Conservation (phyloP, 2,329 filamentous ascomycete genomes). For the Trichoderma polysporum region DNA sequence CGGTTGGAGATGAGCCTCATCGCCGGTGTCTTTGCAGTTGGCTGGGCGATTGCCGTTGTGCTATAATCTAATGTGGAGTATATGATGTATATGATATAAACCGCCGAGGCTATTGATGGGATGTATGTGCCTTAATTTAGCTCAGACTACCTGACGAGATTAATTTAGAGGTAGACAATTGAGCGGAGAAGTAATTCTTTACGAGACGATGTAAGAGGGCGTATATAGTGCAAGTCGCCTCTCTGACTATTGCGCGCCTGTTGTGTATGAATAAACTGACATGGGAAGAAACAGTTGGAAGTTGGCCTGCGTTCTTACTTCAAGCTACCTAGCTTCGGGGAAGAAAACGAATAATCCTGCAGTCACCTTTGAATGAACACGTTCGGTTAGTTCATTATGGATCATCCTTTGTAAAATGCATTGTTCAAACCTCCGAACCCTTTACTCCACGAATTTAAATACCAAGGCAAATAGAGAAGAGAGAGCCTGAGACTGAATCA, state of each 20-base stretch:
- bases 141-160: neutral
- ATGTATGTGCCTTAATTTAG: neutral
- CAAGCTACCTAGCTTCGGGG: too few relatives aligned
- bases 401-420: too few relatives aligned
- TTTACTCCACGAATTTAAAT: neutral
- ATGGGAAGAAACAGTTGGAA: neutral
- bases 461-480: too few relatives aligned
- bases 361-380: too few relatives aligned
- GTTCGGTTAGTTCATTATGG: too few relatives aligned
- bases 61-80: conserved; percentile 22
- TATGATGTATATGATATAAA: neutral
- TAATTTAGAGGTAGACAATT: neutral
- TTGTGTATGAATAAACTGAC: neutral
- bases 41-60: conserved; percentile 28
- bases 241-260: neutral
- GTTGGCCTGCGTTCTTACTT: too few relatives aligned
- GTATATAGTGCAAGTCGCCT: neutral
- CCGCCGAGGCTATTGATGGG: neutral
- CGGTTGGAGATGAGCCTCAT: conserved; percentile 29
- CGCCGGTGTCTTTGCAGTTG: conserved; percentile 27
- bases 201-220: neutral
- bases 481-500: too few relatives aligned
- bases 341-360: too few relatives aligned
- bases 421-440: neutral
- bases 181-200: neutral